Evolutionary conservation across 78 protist species (phyloP), one percentile per base, ranked within the genome.

Genomic region (Dictyostelium citrinum): DNA sequence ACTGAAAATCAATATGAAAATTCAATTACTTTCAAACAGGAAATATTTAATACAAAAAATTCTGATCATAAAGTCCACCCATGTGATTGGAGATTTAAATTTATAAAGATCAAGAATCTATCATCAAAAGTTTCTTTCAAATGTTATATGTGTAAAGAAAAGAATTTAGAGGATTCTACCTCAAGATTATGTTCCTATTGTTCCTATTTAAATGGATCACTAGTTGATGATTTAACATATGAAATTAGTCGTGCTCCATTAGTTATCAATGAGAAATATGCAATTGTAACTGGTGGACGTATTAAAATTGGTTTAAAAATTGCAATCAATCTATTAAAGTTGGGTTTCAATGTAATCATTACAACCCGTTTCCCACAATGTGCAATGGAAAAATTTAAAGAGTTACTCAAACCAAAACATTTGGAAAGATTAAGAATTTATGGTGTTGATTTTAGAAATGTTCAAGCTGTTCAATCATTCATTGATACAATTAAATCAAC

Each of bases 211-310:
- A 45, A 46, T 39, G 39, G 5, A 27, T 29, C 29, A 31, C 3
- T 29, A 27, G 1, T 77, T 67, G 55, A 24, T 20, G 35, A n/a
- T 64, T 37, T 35, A 1, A 20, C 49, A 0, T 14, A 17, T 71
- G 79, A 37, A 14, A 35, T 71, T 1, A 9, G 27, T 16, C 12
- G n/a, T 71, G 20, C 79, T 1, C 0, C 0, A 17, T 7, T 46
- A 5, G 20, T 41, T 2, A 14, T 75, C 16, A 77, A 77, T 77
- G 46, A 77, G 29, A 45, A 77, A 16, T 16, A 92, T 33, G 97
- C 95, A 10, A 60, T 97, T 22, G 83, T 97, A 4, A 97, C 98
- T 12, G 98, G 98, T 33, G 95, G 91, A 43, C 61, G 98, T 29
- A 83, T 90, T 46, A 96, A 96, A 86, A 90, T 96, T 29, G 98